Base-by-base conservation (phyloP, 1,284 basidiomycete species). In the Papiliotrema terrestris region DNA sequence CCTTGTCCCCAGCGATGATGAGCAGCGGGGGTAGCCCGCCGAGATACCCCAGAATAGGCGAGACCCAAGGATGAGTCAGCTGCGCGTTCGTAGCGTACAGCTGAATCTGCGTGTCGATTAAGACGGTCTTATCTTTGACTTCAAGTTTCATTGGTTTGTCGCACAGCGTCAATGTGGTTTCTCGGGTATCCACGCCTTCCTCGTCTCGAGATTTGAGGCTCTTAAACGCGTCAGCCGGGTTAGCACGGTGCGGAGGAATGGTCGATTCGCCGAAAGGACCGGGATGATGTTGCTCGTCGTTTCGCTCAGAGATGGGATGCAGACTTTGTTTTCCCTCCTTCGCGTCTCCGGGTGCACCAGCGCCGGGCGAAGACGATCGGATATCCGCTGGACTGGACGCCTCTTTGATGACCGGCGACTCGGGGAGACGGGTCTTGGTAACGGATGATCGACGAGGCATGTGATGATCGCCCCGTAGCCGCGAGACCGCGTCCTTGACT, bases 11-110 rank as follows among this genome's bases (percentile, higher is more conserved):
- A 1, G 85, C 88, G 60, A 95, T 85, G 61, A 98, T 80, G 48
- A 91, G 79, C 48, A 98, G 71, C 2, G 95, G 94, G 1, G 91
- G 91, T 0, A 98, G 76, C 1, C 94, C 94, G 8, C 95, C 95
- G 8, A 98, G 81, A 67, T 93, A 94, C 0, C 88, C 86, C 66
- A 89, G 64, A 32, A 82, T 84, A 0, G 92, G 88, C 56, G 90
- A 95, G 45, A 96, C 84, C 55, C 92, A 84, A 2, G 95, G 94
- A 74, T 96, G 91, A 17, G 75, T 80, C 4, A 97, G 72, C 66
- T 95, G 82, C 55, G 82, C 85, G 69, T 98, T 98, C 48, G 86
- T 87, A 1, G 90, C 82, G 69, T 98, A 98, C 49, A 96, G 78
- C 58, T 98, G 94, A 17, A 97, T 81, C 74, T 97, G 94, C 20